phyloP scores from a whole-genome alignment of 2,329 filamentous ascomycete species.

The Didymella arachidicola region DNA sequence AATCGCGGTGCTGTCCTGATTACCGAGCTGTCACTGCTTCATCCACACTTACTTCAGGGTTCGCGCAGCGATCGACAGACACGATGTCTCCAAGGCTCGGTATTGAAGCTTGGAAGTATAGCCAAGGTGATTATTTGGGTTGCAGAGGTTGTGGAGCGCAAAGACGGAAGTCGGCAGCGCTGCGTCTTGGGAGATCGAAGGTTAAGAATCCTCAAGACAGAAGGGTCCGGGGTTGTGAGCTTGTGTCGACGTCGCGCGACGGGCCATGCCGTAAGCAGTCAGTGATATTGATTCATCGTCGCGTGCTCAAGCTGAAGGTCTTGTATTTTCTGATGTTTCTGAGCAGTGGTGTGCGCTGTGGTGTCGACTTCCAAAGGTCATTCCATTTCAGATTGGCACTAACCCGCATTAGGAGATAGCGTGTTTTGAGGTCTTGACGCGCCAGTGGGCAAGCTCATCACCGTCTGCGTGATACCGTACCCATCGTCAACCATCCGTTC shows the following conservation, averaged over 20 bases:
- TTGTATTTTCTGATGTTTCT: background rate
- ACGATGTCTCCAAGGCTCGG: constrained; percentile 4
- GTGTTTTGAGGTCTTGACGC: background rate
- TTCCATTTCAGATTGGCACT: background rate
- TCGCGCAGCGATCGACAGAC: background rate
- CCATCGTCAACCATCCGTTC: background rate
- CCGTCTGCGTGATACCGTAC: background rate
- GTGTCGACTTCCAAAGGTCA: background rate
- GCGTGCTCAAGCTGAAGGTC: background rate
- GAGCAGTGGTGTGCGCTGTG: background rate
- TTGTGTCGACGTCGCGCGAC: constrained; percentile 22
- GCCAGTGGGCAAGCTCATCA: background rate
- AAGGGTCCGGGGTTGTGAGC: constrained; percentile 12
- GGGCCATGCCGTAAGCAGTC: background rate
- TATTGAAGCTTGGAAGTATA: constrained; percentile 8
- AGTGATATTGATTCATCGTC: background rate
- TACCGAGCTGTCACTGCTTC: too few relatives aligned
- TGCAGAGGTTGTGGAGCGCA: constrained; percentile 13
- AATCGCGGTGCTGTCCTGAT: too few relatives aligned
- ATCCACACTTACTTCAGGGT: background rate
- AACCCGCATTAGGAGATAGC: background rate
- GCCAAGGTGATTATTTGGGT: constrained; percentile 15
- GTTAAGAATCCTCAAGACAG: constrained; percentile 13
- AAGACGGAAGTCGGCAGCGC: constrained; percentile 28
- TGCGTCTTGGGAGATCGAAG: constrained; percentile 17